Evolutionary conservation across 2,329 filamentous ascomycete species (phyloP).

Genomic region (Onygenales sp.): DNA sequence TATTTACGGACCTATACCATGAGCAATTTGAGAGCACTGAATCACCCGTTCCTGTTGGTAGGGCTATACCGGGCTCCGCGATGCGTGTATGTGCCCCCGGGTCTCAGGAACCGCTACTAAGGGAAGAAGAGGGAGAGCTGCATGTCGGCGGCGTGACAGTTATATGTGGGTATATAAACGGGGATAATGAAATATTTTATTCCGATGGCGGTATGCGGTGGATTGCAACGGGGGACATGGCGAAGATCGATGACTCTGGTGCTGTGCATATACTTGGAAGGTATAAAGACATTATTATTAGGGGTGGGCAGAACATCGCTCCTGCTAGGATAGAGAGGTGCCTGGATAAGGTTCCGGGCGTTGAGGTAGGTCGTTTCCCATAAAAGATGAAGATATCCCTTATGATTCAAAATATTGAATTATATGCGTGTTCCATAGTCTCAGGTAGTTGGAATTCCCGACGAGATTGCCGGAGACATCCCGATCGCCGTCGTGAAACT

Average conservation of each 20-base stretch:
- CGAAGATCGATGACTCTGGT: slow-evolving; percentile 28
- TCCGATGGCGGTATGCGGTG: slow-evolving; percentile 24
- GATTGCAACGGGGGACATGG: slow-evolving; percentile 36
- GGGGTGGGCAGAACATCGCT: slow-evolving; percentile 38
- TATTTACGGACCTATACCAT: slow-evolving; percentile 34
- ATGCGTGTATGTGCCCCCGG: slow-evolving; percentile 29
- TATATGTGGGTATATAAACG: slow-evolving; percentile 26
- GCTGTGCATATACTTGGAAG: slow-evolving; percentile 32
- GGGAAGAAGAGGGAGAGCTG: slow-evolving; percentile 31
- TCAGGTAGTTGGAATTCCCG: background rate
- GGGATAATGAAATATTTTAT: slow-evolving; percentile 26
- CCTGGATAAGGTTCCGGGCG: slow-evolving; percentile 26
- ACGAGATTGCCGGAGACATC: background rate
- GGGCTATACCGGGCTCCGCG: slow-evolving; percentile 31
- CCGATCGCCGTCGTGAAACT: background rate
- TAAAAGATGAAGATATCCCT: background rate
- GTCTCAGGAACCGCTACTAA: slow-evolving; percentile 18
- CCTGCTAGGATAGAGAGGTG: slow-evolving; percentile 27
- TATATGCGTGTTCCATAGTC: background rate
- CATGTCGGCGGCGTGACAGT: slow-evolving; percentile 31
- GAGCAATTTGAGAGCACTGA: slow-evolving; percentile 20
- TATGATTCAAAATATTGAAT: too few species aligned
- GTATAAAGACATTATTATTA: slow-evolving; percentile 40
- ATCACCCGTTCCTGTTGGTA: slow-evolving; percentile 12
- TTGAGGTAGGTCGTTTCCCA: slow-evolving; percentile 17